A percentile compares a stretch with the other conserved stretches of the same genome.
These are phyloP conservation scores for Penicillium paneum DNA, from an alignment of 2,329 filamentous ascomycete genomes.

Conservation along the genomic window DNA sequence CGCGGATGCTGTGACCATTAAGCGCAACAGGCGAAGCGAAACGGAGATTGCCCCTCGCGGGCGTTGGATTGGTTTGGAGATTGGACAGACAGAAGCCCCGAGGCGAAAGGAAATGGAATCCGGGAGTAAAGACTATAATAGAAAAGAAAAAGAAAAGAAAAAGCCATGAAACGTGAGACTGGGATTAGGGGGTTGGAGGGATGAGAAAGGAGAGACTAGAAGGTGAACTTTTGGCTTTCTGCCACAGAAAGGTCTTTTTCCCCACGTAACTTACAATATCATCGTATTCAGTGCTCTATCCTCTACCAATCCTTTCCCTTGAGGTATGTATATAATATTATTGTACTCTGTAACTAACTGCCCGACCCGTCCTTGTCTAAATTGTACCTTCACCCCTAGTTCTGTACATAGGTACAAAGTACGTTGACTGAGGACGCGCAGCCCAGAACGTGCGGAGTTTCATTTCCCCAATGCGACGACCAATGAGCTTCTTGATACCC, in stretches of 20 bases:
- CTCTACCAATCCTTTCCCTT: not conserved
- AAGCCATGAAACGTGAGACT: not conserved
- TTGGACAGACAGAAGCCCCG: conserved; percentile 5
- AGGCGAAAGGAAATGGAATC: conserved; percentile 1
- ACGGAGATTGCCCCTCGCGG: conserved; percentile 24
- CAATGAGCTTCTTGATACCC: not conserved
- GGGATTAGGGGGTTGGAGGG: conserved; percentile 1
- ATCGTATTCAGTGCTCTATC: too few species aligned
- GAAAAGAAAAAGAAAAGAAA: conserved; percentile 1
- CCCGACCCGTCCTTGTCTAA: not conserved
- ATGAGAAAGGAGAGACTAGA: conserved; percentile 12
- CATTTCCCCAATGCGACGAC: not conserved
- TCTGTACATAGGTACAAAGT: not conserved
- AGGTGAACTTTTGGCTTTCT: conserved; percentile 7
- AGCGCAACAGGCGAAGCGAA: conserved; percentile 19
- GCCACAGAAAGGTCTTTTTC: not conserved
- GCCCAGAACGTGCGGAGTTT: conserved; percentile 18
- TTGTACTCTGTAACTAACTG: not conserved
- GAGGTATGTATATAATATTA: not conserved
- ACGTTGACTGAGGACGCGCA: not conserved
- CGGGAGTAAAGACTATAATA: not conserved
- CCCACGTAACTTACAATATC: conserved; percentile 5
- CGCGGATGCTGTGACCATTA: conserved; percentile 21
- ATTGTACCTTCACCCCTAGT: too few species aligned
- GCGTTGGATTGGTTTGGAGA: conserved; percentile 9